Percentiles rank a stretch among this genome's conserved stretches.
Evolutionary conservation across 352 stramenopile species (phyloP).

Genomic region (Globisporangium heterothallicum): DNA sequence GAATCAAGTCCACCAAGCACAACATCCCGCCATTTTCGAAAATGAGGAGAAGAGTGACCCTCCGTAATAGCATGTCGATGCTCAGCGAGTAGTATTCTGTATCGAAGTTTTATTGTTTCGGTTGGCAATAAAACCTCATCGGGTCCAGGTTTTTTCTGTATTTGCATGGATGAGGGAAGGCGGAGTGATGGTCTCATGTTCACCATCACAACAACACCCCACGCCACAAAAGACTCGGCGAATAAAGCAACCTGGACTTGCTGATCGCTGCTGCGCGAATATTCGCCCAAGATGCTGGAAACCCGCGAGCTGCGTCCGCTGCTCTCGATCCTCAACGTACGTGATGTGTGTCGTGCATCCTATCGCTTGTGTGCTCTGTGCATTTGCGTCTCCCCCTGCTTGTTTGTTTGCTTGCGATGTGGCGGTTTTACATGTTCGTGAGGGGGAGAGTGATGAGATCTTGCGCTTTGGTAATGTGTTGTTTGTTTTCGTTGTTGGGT

Average conservation of each 20-base stretch:
- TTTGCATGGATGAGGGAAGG: not conserved
- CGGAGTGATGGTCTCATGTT: not conserved
- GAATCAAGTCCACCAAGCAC: too few relatives aligned
- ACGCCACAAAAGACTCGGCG: slow-evolving; percentile 16
- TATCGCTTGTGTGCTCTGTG: not conserved
- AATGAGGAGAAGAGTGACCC: slow-evolving; percentile 4
- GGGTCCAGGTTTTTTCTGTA: not conserved
- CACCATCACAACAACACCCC: not conserved
- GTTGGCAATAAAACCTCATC: not conserved
- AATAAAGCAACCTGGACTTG: slow-evolving; percentile 3
- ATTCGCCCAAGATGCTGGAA: slow-evolving; percentile 51
- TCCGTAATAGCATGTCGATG: slow-evolving; percentile 2
- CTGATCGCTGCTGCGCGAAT: not conserved
- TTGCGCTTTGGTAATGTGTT: too few relatives aligned
- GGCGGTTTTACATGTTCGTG: not conserved
- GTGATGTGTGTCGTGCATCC: slow-evolving; percentile 8
- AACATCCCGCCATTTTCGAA: slow-evolving; percentile 2
- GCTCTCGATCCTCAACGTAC: slow-evolving; percentile 79
- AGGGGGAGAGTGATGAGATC: not conserved
- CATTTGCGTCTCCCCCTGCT: too few relatives aligned
- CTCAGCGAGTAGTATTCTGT: not conserved
- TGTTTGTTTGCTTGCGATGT: not conserved
- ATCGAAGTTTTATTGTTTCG: not conserved
- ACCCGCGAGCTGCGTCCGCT: slow-evolving; percentile 76
- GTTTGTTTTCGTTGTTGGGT: slow-evolving; percentile 11